Evolutionary conservation across 139 green algal species (phyloP), one percentile per base, ranked within the genome.

Genomic region (Haematococcus sp.): DNA sequence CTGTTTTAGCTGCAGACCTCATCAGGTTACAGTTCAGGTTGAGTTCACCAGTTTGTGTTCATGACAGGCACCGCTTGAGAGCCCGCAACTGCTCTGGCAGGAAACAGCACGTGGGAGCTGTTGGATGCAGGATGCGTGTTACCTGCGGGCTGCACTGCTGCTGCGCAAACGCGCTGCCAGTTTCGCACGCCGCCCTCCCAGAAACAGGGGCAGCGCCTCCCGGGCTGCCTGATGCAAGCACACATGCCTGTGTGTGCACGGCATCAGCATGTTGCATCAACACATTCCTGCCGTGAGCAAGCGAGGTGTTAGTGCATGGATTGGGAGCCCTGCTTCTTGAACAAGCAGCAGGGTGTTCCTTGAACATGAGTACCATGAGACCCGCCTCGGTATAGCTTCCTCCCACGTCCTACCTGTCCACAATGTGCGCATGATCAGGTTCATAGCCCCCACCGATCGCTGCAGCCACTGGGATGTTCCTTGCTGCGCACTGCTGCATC

Each of bases 371-470:
- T 19, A 5, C 58, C 4, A 16, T 33, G 28, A 65, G 25, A 27
- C 4, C 25, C 23, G 25, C n/a, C n/a, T n/a, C n/a, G n/a, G n/a
- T n/a, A 23, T 23, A 23, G 4, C 34, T 34, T 23, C 11, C 19
- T 33, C 25, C 58, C 25, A 33, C 11, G 19, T 17, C 58, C 19
- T 31, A 68, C 25, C 83, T 58, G 1, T 80, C 56, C 25, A 89
- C 86, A 2, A 90, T 81, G 22, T 52, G 31, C 15, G 34, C 43
- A 30, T 89, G 83, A 54, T 87, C 65, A 35, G 40, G 30, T 15
- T 75, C 25, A 67, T 91, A 91, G 1, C 86, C 86, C 3, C 86
- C 86, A 19, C 86, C 86, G 35, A 91, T 89, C 9, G 83, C 83
- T 49, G 30, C 68, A 4, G 75, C 77, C 55, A 91, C 63, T 1